phyloP scores from a whole-genome alignment of 2,329 filamentous ascomycete species.

The Penicillium hordei region DNA sequence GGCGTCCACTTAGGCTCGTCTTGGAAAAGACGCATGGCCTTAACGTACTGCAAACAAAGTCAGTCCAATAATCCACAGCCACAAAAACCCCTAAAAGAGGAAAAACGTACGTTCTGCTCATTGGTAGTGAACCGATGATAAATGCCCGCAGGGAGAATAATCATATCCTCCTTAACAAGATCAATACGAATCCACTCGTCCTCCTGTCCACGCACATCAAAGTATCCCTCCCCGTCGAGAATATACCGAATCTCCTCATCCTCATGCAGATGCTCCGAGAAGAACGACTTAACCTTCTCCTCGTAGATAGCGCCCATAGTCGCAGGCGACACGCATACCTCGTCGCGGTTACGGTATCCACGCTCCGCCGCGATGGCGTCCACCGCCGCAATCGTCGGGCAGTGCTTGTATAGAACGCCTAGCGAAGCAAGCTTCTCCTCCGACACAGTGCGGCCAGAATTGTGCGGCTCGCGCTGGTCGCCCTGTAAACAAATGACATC shows the following conservation, averaged over 20 bases:
- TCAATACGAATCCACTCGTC: constrained; percentile 88
- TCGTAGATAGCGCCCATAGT: constrained; percentile 88
- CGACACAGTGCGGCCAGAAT: constrained; percentile 72
- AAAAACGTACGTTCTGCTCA: constrained; percentile 72
- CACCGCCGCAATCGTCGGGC: constrained; percentile 65
- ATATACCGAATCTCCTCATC: constrained; percentile 99
- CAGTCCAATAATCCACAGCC: constrained; percentile 7
- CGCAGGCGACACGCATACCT: constrained; percentile 82
- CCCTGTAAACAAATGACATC: constrained; percentile 56
- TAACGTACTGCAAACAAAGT: constrained; percentile 69
- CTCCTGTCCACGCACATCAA: constrained; percentile 79
- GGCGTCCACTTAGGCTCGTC: constrained; percentile 99
- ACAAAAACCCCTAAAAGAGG: neutral
- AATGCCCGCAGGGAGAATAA: constrained; percentile 91
- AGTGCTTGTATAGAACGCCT: constrained; percentile 76
- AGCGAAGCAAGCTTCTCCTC: constrained; percentile 67
- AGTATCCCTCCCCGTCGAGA: constrained; percentile 81
- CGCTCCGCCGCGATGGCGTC: constrained; percentile 72
- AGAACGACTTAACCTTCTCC: constrained; percentile 90
- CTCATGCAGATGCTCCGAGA: constrained; percentile 93
- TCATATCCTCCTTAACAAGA: constrained; percentile 82
- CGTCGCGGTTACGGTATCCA: constrained; percentile 90
- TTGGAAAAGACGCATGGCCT: constrained; percentile 95
- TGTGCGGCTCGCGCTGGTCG: constrained; percentile 88
- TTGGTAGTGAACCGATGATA: constrained; percentile 98